These are phyloP conservation scores for Dissophora globulifera DNA, from an alignment of 192 early-diverging fungal species.

Conservation along the genomic window DNA sequence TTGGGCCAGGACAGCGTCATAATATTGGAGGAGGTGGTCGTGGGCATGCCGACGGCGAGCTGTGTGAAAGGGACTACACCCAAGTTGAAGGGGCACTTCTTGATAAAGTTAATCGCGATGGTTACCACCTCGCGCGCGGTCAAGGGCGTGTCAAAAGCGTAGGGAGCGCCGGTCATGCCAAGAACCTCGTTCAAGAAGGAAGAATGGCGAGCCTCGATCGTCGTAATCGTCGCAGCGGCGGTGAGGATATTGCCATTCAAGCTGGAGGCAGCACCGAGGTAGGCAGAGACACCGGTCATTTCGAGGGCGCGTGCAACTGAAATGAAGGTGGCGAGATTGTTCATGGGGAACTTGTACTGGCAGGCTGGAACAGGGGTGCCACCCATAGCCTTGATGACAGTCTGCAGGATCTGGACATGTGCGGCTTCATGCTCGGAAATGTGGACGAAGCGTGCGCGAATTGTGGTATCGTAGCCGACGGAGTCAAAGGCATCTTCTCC, in stretches of 20 bases:
- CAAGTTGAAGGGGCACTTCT: conserved; percentile 52
- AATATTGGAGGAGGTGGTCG: too few relatives aligned
- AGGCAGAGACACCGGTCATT: conserved; percentile 62
- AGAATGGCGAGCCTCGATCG: conserved; percentile 66
- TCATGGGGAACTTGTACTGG: conserved; percentile 38
- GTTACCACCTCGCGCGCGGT: conserved; percentile 54
- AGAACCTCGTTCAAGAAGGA: conserved; percentile 57
- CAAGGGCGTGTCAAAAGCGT: conserved; percentile 62
- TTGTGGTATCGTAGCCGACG: background rate
- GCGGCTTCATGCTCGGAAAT: conserved; percentile 24
- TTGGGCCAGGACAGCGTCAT: too few relatives aligned
- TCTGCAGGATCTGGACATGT: conserved; percentile 10
- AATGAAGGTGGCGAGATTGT: conserved; percentile 54
- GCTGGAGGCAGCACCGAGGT: conserved; percentile 57
- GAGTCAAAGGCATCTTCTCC: background rate
- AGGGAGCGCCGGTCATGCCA: conserved; percentile 17
- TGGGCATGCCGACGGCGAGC: background rate
- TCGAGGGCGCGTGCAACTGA: conserved; percentile 59
- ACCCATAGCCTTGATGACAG: conserved; percentile 7
- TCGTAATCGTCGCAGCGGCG: conserved; percentile 63
- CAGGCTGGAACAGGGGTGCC: conserved; percentile 14
- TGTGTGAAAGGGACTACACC: conserved; percentile 21
- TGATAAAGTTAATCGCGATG: conserved; percentile 61
- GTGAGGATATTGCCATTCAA: conserved; percentile 48
- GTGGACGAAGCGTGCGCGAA: conserved; percentile 11